Base-by-base conservation (phyloP, 2,329 filamentous ascomycete species). In the Penicillium sp. region DNA sequence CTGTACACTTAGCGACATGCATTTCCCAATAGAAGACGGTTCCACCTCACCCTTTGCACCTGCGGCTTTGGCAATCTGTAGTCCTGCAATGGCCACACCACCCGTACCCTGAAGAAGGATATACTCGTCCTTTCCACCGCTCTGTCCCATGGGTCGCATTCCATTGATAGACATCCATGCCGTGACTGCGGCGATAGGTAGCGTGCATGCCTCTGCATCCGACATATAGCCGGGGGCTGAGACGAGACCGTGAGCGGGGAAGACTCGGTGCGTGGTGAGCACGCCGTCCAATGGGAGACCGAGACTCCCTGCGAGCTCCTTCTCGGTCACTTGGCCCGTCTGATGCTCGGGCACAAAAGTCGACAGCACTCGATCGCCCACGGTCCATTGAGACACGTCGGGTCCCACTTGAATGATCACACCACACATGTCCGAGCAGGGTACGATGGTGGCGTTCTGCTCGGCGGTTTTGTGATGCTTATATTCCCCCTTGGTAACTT, bases 381-480 rank as follows among this genome's bases (percentile, higher is more conserved):
- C 66, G 44, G 74, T 71, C 70, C 79, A 79, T 5, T 69, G 68
- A 2, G 66, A 61, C 8, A 72, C 68, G n/a, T 68, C 70, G 14
- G 72, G 62, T 27, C 78, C 77, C 24, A 77, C 57, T 11, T 73
- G 64, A 2, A 78, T 69, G 37, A 87, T 71, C 7, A 74, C 73
- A 36, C 84, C 85, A 66, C 82, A 85, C 75, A 85, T 85, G 65
- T 88, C 85, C 18, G 82, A 85, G 65, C 80, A 84, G 1, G 83
- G 82, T 1, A 87, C 79, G 10, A 86, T 57, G 45, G 72, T 49
- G 42, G 64, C 42, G 40, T 58, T 51, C 48, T 69, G 59, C 29
- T 62, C 66, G 37, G 80, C 68, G 3, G 75, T 73, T 55, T 77
- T 75, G 69, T 86, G 81, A 65, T 87, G 82, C 60, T 74, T 80